These are phyloP conservation scores for Cochlearia excelsa DNA, from an alignment of 345 rosid species.

Conservation along the genomic window DNA sequence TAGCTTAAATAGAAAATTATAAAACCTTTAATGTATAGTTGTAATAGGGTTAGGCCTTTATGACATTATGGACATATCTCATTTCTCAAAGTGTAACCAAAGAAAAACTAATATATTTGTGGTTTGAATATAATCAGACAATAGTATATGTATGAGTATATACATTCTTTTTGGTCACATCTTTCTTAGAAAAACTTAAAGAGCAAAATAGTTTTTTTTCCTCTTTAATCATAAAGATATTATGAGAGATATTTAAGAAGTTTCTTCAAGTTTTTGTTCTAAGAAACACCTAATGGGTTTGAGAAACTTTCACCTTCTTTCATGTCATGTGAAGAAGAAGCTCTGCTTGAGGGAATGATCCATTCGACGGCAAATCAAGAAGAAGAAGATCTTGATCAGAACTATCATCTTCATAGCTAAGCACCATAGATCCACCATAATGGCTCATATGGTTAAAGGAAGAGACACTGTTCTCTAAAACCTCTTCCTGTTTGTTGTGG, in stretches of 20 bases:
- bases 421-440: constrained; percentile 18
- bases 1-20: too few species aligned
- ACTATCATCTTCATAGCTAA: constrained; percentile 48
- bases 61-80: too few species aligned
- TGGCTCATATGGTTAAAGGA: constrained; percentile 71
- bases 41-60: too few species aligned
- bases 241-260: constrained; percentile 13
- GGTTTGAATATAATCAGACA: too few species aligned
- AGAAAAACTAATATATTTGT: too few species aligned
- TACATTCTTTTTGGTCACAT: too few species aligned
- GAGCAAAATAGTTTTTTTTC: constrained; percentile 15
- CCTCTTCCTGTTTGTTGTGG: constrained; percentile 50
- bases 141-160: too few species aligned
- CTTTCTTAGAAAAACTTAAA: constrained; percentile 9
- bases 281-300: constrained; percentile 30
- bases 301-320: constrained; percentile 1
- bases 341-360: constrained; percentile 90
- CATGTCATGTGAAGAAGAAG: constrained; percentile 51
- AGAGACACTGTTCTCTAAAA: constrained; percentile 52
- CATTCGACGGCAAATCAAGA: constrained; percentile 74
- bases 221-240: constrained; percentile 19
- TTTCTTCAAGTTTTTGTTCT: constrained; percentile 23
- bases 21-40: too few species aligned
- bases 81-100: too few species aligned
- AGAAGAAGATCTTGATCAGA: constrained; percentile 75